phyloP scores from a whole-genome alignment of 169 alveolate species.

The Cryptosporidium tyzzeri region DNA sequence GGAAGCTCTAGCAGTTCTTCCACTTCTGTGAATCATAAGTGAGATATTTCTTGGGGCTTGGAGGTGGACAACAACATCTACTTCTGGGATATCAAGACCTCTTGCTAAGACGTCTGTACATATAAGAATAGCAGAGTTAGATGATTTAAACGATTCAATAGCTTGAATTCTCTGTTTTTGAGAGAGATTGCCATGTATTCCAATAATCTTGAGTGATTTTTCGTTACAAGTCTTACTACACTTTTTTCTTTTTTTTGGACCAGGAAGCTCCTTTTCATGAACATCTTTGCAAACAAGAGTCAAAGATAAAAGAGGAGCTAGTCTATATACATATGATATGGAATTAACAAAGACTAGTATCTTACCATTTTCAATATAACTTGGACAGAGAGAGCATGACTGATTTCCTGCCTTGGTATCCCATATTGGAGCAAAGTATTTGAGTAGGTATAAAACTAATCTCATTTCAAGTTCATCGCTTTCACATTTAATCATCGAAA shows the following conservation, averaged over 20 bases:
- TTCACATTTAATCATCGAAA: constrained; percentile 81
- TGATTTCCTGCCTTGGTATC: background rate
- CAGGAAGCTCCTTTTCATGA: constrained; percentile 75
- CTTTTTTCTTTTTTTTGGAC: constrained; percentile 53
- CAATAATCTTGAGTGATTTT: constrained; percentile 26
- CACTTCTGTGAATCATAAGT: constrained; percentile 96
- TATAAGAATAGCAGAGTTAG: constrained; percentile 84
- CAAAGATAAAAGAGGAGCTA: constrained; percentile 76
- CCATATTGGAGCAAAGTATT: constrained; percentile 78
- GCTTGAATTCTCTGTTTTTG: constrained; percentile 84
- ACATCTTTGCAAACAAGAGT: constrained; percentile 39
- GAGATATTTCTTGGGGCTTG: constrained; percentile 95
- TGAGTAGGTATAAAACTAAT: constrained; percentile 80
- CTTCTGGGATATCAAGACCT: constrained; percentile 97
- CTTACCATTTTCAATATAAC: constrained; percentile 44
- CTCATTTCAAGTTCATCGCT: constrained; percentile 79
- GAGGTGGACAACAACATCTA: constrained; percentile 95
- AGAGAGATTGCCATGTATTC: constrained; percentile 84
- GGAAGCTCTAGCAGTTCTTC: constrained; percentile 95
- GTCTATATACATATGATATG: constrained; percentile 83
- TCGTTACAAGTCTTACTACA: constrained; percentile 25
- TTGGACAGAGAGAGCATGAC: constrained; percentile 46
- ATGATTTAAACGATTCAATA: constrained; percentile 81
- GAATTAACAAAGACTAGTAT: constrained; percentile 84
- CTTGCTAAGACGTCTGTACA: constrained; percentile 97